Base-by-base conservation (phyloP, 1,139 yeast species). In the Lizanozyma gosingica region DNA sequence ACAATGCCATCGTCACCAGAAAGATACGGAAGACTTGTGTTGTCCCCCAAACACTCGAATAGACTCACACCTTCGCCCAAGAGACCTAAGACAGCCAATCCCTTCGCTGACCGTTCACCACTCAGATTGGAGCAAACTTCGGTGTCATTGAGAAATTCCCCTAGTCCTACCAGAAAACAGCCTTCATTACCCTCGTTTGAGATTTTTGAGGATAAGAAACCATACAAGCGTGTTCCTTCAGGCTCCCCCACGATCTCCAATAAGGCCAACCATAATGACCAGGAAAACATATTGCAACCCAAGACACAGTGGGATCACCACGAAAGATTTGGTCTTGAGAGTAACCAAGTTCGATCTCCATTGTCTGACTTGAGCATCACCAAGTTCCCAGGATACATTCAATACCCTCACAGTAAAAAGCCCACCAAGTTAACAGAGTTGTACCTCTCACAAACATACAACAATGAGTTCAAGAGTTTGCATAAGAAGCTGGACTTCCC, bases 261-360 rank as follows among this genome's bases (percentile, higher is more conserved):
- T 45, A 57, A 52, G 43, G 50, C 46, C 32, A 56, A 56, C 43
- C 63, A 61, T 44, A 56, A 56, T 43, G 73, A 70, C 50, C 73
- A 70, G 52, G 76, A 70, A 47, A 70, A 70, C 46, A 62, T 68
- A 38, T 57, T 70, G 46, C 74, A 67, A 52, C 74, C 74, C 16
- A 62, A 60, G 46, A 51, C 51, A 35, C 47, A 51, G 40, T 47
- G 40, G 22, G 46, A 52, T 39, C 34, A 27, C n/a, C 44, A 43
- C 43, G 36, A 40, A 39, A 6, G 29, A 6, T 22, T 22, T 6
- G 11, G 6, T 6, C 9, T 11, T 22, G 29, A 22, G 9, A 22
- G 29, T 11, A 11, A 6, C 11, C 6, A 6, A 6, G 29, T 11
- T 22, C 29, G 73, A 47, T 43, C 36, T 14, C 72, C 73, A 1